These are phyloP conservation scores for Trametes cinnabarina DNA, from an alignment of 768 basidiomycete genomes.

Conservation along the genomic window DNA sequence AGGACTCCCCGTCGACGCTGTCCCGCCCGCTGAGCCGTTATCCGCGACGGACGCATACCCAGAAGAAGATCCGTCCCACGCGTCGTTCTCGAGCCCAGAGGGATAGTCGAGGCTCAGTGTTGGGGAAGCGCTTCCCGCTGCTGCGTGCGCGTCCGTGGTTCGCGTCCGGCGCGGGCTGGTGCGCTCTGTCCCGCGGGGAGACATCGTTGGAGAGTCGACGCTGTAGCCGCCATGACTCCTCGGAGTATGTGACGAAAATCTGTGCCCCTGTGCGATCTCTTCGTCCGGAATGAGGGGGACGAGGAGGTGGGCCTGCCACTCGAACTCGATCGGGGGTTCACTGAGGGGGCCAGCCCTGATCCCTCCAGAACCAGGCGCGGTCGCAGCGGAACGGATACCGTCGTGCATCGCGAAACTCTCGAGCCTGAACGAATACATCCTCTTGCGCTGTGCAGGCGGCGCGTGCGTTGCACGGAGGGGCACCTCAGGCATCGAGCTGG, in stretches of 20 bases:
- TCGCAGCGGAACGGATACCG: constrained; percentile 39
- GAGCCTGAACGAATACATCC: constrained; percentile 78
- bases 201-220: not conserved
- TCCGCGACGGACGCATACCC: constrained; percentile 8
- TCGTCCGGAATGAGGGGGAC: constrained; percentile 10
- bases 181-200: not conserved
- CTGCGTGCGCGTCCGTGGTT: not conserved
- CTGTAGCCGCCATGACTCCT: not conserved
- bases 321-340: constrained; percentile 58
- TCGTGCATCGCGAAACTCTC: constrained; percentile 68
- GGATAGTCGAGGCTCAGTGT: constrained; percentile 4
- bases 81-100: not conserved
- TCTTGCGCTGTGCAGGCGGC: constrained; percentile 61
- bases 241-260: not conserved
- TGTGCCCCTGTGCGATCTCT: not conserved
- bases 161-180: not conserved
- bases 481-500: constrained; percentile 36
- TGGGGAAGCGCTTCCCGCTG: constrained; percentile 4
- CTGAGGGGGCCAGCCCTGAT: constrained; percentile 57
- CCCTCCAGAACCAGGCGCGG: constrained; percentile 17
- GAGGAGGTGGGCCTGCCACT: constrained; percentile 55
- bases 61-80: constrained; percentile 12
- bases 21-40: not conserved
- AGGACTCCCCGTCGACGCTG: not conserved
- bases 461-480: constrained; percentile 78